Base-by-base conservation (phyloP, 1,284 basidiomycete species). In the Boletus holoroseus region DNA sequence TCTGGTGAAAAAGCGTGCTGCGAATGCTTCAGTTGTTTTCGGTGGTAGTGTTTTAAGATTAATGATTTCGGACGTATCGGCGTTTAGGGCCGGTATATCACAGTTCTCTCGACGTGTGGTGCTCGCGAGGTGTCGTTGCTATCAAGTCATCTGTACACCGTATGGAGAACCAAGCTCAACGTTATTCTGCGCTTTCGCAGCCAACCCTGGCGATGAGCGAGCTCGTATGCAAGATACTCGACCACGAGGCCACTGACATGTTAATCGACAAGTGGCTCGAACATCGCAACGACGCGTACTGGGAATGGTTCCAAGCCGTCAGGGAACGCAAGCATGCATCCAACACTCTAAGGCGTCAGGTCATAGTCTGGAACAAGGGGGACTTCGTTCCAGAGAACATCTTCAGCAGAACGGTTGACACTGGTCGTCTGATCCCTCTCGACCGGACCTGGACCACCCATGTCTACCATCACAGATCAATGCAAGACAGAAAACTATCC, bases 191-290 rank as follows among this genome's bases (percentile, higher is more conserved):
- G n/a, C 76, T 83, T 55, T 73, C 75, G 1, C 81, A 81, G 22
- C 83, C 84, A 5, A 75, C 71, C 18, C 75, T 86, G 49, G 74
- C 76, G 34, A 85, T 84, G 79, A 82, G 81, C 57, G 85, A 86
- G 71, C 82, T 87, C 45, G 78, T 85, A 47, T 81, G 82, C 68
- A 85, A 84, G 48, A 83, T 82, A 15, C 76, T 87, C 49, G 82
- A 85, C 67, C 81, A 83, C 69, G 81, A 85, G 57, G 75, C 79
- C 18, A 84, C 84, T 2, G 82, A 85, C 71, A 75, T 81, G 69
- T 78, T 87, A 58, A 86, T 87, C 69, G 83, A 87, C 74, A 84
- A 82, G 67, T 87, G 84, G 84, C 80, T 87, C 42, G 83, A 86
- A 62, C 83, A 86, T 61, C 77, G 78, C 60, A 81, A 83, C 56